phyloP scores from a whole-genome alignment of 2,329 filamentous ascomycete species.

The Phaeosphaeria sp. region DNA sequence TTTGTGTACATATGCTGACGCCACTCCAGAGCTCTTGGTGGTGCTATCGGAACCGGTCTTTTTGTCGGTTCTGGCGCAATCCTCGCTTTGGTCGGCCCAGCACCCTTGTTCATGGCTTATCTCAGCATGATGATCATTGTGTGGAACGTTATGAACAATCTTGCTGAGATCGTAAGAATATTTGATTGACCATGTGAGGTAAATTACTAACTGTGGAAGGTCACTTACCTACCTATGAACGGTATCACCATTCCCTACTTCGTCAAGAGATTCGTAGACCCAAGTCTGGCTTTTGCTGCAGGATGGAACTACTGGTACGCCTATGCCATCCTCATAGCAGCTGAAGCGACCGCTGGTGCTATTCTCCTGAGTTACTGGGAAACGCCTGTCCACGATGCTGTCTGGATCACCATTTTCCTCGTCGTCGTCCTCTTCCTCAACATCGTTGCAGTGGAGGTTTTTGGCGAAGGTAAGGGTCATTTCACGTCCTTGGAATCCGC shows the following conservation, averaged over 20 bases:
- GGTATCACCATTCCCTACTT: conserved; percentile 49
- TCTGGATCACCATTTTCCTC: conserved; percentile 48
- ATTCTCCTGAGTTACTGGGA: conserved; percentile 47
- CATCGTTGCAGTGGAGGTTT: conserved; percentile 44
- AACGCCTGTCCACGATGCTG: conserved; percentile 38
- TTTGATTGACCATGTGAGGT: background rate
- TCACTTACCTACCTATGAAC: conserved; percentile 50
- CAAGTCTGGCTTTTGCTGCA: conserved; percentile 47
- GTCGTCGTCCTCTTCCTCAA: conserved; percentile 44
- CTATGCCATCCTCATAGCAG: conserved; percentile 44
- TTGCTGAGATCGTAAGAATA: conserved; percentile 39
- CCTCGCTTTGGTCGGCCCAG: conserved; percentile 41
- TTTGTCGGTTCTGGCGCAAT: conserved; percentile 47
- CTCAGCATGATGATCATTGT: conserved; percentile 48
- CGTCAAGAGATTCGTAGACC: conserved; percentile 57
- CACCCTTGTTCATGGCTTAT: conserved; percentile 47
- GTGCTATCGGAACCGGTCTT: conserved; percentile 57
- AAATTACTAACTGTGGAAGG: conserved; percentile 1
- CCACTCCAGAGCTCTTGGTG: conserved; percentile 62
- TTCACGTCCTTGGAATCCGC: too few species aligned
- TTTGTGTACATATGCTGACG: background rate
- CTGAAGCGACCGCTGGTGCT: conserved; percentile 42
- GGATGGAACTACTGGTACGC: conserved; percentile 44
- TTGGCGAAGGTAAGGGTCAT: too few species aligned
- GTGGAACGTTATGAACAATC: conserved; percentile 50